A percentile compares a stretch with the other conserved stretches of the same genome.
These are phyloP conservation scores for Fraxinus sp. DNA, from an alignment of 305 asterid species.

Conservation along the genomic window DNA sequence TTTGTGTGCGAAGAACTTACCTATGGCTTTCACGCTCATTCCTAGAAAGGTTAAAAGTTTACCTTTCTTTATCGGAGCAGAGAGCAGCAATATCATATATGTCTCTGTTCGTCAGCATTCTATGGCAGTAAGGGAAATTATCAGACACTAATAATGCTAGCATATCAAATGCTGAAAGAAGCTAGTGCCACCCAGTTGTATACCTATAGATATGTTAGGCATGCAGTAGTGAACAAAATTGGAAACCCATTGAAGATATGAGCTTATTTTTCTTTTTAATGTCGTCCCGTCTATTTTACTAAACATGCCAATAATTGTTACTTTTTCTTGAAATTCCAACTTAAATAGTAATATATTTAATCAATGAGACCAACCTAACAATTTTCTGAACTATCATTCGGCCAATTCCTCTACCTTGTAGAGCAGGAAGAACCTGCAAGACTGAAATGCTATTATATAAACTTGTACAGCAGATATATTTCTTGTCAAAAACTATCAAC, in stretches of 20 bases:
- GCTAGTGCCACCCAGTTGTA: background rate
- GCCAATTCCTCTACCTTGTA: slow-evolving; percentile 68
- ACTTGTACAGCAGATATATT: background rate
- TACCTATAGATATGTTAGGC: background rate
- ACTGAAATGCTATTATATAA: slow-evolving; percentile 28
- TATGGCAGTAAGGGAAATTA: slow-evolving; percentile 36
- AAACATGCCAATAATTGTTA: background rate
- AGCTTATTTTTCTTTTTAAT: background rate
- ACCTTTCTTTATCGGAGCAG: slow-evolving; percentile 61
- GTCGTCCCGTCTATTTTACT: background rate
- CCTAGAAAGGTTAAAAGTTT: slow-evolving; percentile 1
- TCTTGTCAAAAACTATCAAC: slow-evolving; percentile 9
- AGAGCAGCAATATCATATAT: slow-evolving; percentile 80
- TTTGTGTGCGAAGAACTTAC: background rate
- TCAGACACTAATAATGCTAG: slow-evolving; percentile 11
- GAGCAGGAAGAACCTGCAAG: slow-evolving; percentile 73
- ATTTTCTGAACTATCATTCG: slow-evolving; percentile 63
- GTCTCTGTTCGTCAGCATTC: slow-evolving; percentile 62
- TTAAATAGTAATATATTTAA: background rate
- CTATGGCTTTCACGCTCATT: background rate
- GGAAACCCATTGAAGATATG: background rate
- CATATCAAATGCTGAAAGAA: background rate
- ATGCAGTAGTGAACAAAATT: background rate
- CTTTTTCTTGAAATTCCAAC: background rate
- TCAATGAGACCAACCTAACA: slow-evolving; percentile 49